Evolutionary conservation across 1,284 basidiomycete genomes (phyloP), one percentile per base, ranked within the genome.

Genomic region (Fomitopsis schrenkii): DNA sequence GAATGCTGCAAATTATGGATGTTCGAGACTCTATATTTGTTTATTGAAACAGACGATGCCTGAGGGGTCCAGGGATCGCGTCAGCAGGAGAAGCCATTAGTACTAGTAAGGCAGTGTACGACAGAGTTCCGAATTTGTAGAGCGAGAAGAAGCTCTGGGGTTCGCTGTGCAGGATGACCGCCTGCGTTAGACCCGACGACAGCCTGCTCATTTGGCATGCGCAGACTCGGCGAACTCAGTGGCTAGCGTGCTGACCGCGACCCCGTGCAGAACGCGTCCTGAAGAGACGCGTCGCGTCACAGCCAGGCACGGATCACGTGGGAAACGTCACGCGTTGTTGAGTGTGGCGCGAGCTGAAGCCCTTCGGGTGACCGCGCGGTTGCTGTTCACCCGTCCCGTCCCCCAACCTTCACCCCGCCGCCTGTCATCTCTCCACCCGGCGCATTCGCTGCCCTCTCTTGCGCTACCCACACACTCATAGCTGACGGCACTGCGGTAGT

Each of bases 261-360:
- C 36, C 52, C 36, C 52, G 52, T 54, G 52, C 19, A 40, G 1
- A 5, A 26, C 35, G 52, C 52, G 52, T 22, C 22, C 35, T 5
- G 14, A n/a, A 33, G 48, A 50, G 52, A 54, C 52, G 52, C 52
- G 52, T 38, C 52, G 33, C 52, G 52, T 54, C 52, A 54, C 52
- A 54, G n/a, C 2, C 4, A 5, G 17, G 14, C 5, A 22, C 8
- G 1, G 4, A n/a, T 36, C 52, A 54, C 52, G 52, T 54, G 52
- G 12, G 4, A 19, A 10, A 22, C 52, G 52, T 54, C 52, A 54
- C 52, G 52, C 52, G 52, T 40, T 54, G 52, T 54, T 38, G 52
- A 54, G 33, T 38, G 52, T 54, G 52, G 52, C 52, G 52, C 52
- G 52, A 35, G 35, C 22, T 26, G n/a, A 22, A 26, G 36, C 35